Conservation (phyloP, 148 eudicot species). For the Cornus suecica region DNA sequence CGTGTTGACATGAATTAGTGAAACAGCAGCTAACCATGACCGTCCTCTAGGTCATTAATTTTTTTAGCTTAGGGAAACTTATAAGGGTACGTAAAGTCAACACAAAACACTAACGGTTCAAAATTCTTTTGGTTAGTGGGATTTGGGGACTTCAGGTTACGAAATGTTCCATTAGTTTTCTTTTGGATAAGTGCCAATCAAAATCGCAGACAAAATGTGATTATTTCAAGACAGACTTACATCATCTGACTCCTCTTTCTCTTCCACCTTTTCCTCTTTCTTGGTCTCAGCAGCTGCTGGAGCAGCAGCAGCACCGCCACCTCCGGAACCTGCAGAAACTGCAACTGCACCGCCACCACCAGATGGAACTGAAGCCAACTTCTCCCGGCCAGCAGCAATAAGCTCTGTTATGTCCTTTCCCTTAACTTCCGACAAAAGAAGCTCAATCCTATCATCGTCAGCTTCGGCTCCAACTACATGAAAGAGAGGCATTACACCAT, state of each 20-base stretch:
- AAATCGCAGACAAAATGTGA: neutral
- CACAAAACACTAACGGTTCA: no score
- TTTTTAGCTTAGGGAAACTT: no score
- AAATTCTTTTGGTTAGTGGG: neutral
- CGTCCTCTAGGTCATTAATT: no score
- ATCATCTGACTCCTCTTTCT: slow-evolving; percentile 58
- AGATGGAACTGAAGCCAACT: slow-evolving; percentile 60
- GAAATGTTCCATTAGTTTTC: neutral
- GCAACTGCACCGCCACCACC: slow-evolving; percentile 54
- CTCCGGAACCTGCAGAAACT: slow-evolving; percentile 26
- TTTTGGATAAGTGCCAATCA: no score
- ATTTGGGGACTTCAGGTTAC: neutral
- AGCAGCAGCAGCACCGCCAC: slow-evolving; percentile 37
- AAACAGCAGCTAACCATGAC: neutral
- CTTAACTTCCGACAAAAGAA: slow-evolving; percentile 46
- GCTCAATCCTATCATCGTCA: slow-evolving; percentile 41
- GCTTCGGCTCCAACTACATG: slow-evolving; percentile 45
- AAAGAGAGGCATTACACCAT: neutral
- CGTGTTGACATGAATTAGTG: neutral
- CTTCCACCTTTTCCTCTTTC: slow-evolving; percentile 52
- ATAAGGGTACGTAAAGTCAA: no score
- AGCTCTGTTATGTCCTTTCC: slow-evolving; percentile 56
- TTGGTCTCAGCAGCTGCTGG: slow-evolving; percentile 48
- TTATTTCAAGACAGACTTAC: neutral
- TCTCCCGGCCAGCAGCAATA: slow-evolving; percentile 58